Evolutionary conservation across 768 basidiomycete species (phyloP).

Genomic region (Mycena maculata): DNA sequence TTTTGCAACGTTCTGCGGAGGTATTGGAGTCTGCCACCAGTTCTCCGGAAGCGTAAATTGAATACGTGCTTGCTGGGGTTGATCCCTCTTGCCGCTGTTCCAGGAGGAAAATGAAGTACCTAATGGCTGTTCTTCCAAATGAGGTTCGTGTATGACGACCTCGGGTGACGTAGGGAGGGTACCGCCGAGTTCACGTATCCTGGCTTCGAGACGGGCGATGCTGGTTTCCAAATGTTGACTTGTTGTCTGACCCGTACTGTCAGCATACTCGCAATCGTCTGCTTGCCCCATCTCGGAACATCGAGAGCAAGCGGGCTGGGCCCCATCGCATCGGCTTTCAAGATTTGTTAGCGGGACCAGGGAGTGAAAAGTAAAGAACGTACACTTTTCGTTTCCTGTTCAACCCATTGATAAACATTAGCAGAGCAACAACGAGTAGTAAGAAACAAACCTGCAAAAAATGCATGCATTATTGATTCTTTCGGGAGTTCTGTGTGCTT

Average conservation of each 20-base stretch:
- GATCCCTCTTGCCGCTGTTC: slow-evolving; percentile 11
- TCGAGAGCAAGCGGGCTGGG: slow-evolving; percentile 53
- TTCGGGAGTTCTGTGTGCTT: slow-evolving; percentile 1
- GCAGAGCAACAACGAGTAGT: neutral
- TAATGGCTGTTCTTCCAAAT: slow-evolving; percentile 9
- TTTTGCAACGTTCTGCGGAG: slow-evolving; percentile 28
- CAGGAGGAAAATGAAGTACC: slow-evolving; percentile 22
- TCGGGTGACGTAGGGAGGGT: slow-evolving; percentile 27
- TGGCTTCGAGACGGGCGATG: slow-evolving; percentile 49
- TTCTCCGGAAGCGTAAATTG: slow-evolving; percentile 23
- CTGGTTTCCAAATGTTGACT: slow-evolving; percentile 56
- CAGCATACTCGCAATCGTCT: slow-evolving; percentile 59
- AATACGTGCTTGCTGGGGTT: neutral
- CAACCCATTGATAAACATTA: neutral
- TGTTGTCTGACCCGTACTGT: slow-evolving; percentile 49
- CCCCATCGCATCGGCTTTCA: slow-evolving; percentile 63
- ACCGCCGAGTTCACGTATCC: slow-evolving; percentile 48
- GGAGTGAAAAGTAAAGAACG: too few relatives aligned
- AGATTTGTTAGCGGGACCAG: too few relatives aligned
- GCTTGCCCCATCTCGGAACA: slow-evolving; percentile 50
- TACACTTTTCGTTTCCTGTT: slow-evolving; percentile 25
- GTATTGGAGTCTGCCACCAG: slow-evolving; percentile 29
- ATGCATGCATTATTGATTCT: too few relatives aligned
- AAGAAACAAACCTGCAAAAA: slow-evolving; percentile 34
- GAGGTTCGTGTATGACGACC: slow-evolving; percentile 18